Conservation (phyloP, 2,329 filamentous ascomycete species). For the Rhinocladiella mackenziei region DNA sequence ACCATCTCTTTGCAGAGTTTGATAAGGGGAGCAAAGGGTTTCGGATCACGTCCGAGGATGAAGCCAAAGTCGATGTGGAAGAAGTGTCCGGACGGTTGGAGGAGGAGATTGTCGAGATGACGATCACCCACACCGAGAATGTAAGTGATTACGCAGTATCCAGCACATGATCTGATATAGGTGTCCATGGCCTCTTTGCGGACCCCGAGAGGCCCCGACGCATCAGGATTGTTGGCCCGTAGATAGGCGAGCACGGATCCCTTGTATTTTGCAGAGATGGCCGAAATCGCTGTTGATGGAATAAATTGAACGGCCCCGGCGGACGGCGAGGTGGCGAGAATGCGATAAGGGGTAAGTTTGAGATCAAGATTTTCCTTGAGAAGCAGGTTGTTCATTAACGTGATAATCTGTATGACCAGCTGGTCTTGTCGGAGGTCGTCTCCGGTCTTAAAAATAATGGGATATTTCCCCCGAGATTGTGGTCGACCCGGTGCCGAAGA, state of each 20-base stretch:
- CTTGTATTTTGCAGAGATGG: slow-evolving; percentile 78
- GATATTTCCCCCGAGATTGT: slow-evolving; percentile 64
- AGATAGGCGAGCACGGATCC: slow-evolving; percentile 76
- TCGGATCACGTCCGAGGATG: slow-evolving; percentile 93
- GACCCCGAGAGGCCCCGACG: slow-evolving; percentile 73
- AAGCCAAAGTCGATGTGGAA: slow-evolving; percentile 99
- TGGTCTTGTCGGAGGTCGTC: slow-evolving; percentile 97
- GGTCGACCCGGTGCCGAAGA: slow-evolving; percentile 14
- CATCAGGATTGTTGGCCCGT: slow-evolving; percentile 82
- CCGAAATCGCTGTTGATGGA: slow-evolving; percentile 76
- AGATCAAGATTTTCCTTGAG: slow-evolving; percentile 95
- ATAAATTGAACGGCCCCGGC: slow-evolving; percentile 94
- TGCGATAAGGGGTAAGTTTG: slow-evolving; percentile 92
- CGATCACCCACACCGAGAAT: slow-evolving; percentile 93
- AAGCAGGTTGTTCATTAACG: slow-evolving; percentile 91
- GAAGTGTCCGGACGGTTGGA: slow-evolving; percentile 87
- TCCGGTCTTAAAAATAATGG: slow-evolving; percentile 94
- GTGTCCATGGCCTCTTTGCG: slow-evolving; percentile 91
- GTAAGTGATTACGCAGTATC: slow-evolving; percentile 98
- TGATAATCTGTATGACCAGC: slow-evolving; percentile 95
- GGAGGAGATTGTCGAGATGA: slow-evolving; percentile 89
- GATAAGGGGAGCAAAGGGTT: slow-evolving; percentile 94
- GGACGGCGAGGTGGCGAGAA: slow-evolving; percentile 83
- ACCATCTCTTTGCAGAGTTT: slow-evolving; percentile 98
- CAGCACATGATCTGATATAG: slow-evolving; percentile 91